A percentile compares a stretch with the other conserved stretches of the same genome.
Conservation (phyloP, 2,329 filamentous ascomycete genomes). For the Clarireedia homoeocarpa region DNA sequence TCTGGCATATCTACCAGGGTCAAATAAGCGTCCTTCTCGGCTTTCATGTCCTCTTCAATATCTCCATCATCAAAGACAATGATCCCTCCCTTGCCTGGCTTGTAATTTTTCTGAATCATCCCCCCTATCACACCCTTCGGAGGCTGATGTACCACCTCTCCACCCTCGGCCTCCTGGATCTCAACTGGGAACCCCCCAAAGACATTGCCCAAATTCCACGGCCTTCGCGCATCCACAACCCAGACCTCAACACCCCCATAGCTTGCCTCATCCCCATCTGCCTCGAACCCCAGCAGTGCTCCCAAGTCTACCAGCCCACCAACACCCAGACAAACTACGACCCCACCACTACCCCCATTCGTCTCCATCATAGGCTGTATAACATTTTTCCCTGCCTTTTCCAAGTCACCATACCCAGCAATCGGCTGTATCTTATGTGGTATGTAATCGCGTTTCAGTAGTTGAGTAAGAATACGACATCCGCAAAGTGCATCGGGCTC, state of each 20-base stretch:
- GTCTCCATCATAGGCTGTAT: conserved; percentile 81
- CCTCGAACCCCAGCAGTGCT: conserved; percentile 66
- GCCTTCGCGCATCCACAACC: conserved; percentile 84
- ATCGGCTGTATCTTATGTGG: conserved; percentile 96
- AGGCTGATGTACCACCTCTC: conserved; percentile 36
- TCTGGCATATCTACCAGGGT: conserved; percentile 88
- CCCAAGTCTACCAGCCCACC: conserved; percentile 87
- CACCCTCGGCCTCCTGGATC: conserved; percentile 38
- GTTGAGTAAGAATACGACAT: conserved; percentile 82
- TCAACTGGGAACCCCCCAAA: conserved; percentile 63
- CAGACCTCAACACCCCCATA: conserved; percentile 89
- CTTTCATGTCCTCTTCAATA: conserved; percentile 71
- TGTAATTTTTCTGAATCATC: conserved; percentile 63
- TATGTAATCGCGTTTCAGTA: conserved; percentile 97
- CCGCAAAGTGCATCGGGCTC: conserved; percentile 94
- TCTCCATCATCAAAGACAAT: conserved; percentile 96
- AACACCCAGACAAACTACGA: conserved; percentile 87
- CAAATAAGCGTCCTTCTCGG: conserved; percentile 75
- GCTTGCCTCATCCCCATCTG: conserved; percentile 54
- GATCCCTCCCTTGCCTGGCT: conserved; percentile 74
- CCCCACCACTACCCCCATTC: conserved; percentile 75
- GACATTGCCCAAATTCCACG: conserved; percentile 91
- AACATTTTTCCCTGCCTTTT: conserved; percentile 68
- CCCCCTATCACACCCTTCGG: conserved; percentile 65
- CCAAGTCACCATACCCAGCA: conserved; percentile 82